Percentiles rank a stretch among this genome's conserved stretches.
These are phyloP conservation scores for Syzygium aromaticum DNA, from an alignment of 345 rosid genomes.

Conservation along the genomic window DNA sequence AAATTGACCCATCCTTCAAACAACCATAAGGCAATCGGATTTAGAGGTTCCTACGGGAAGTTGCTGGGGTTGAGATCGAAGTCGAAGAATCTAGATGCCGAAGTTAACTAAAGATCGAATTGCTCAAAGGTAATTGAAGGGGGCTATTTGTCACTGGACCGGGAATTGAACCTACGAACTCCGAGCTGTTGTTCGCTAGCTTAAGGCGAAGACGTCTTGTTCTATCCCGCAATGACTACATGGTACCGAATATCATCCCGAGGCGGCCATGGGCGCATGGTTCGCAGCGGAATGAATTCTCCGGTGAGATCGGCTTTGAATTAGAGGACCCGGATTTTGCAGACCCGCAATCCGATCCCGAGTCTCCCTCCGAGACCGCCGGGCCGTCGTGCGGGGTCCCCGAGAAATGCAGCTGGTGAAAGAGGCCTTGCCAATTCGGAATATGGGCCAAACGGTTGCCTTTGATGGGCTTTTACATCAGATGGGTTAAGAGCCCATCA, in stretches of 20 bases:
- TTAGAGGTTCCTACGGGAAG: not conserved
- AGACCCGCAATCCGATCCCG: not conserved
- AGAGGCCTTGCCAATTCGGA: not conserved
- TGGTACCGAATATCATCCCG: not conserved
- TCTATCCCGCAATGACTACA: not conserved
- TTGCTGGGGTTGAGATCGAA: not conserved
- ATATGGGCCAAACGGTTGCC: not conserved
- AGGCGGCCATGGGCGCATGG: not conserved
- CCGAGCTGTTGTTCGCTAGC: not conserved
- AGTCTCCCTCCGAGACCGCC: not conserved
- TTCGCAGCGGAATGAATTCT: not conserved
- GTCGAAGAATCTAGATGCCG: not conserved
- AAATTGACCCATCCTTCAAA: not conserved
- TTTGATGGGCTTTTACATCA: not conserved
- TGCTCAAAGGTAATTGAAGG: not conserved
- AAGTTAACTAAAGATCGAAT: not conserved
- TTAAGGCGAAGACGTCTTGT: not conserved
- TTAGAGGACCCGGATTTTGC: not conserved
- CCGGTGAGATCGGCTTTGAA: not conserved
- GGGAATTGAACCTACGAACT: not conserved
- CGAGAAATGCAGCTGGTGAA: not conserved
- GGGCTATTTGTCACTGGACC: not conserved
- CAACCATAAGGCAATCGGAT: fast-evolving
- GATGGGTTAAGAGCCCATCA: not conserved
- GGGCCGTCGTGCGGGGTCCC: not conserved